Conservation (phyloP, 108 stramenopile species). For the Stephanodiscus triporus region DNA sequence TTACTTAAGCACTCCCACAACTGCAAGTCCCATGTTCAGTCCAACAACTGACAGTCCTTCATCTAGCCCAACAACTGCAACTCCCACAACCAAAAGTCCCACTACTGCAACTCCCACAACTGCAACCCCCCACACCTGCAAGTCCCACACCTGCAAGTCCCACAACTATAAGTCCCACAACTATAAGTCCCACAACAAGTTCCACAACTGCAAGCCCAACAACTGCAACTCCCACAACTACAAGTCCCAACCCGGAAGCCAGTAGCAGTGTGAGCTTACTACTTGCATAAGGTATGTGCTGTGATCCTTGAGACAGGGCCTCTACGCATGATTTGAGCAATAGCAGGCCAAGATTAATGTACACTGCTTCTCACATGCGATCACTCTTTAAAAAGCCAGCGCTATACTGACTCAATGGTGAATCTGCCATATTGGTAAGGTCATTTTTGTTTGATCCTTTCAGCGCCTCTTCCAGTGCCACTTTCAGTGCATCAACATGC, state of each 20-base stretch:
- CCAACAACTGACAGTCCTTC: too few species aligned
- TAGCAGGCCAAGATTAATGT: constrained; percentile 72
- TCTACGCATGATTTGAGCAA: constrained; percentile 67
- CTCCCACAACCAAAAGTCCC: too few species aligned
- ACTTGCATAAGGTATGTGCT: constrained; percentile 67
- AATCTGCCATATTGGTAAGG: not conserved
- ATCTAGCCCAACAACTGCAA: too few species aligned
- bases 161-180: too few species aligned
- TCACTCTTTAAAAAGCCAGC: constrained; percentile 50
- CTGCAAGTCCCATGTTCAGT: too few species aligned
- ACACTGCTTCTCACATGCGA: constrained; percentile 68
- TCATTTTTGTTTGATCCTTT: not conserved
- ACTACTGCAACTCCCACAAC: too few species aligned
- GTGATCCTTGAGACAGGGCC: constrained; percentile 37
- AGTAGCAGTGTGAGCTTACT: constrained; percentile 79
- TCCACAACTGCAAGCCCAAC: too few species aligned
- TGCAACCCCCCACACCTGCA: too few species aligned
- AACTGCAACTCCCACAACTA: too few species aligned
- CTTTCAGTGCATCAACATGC: constrained; percentile 40
- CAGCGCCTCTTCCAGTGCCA: not conserved
- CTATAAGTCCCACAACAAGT: too few species aligned
- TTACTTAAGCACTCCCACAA: too few species aligned
- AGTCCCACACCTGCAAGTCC: too few species aligned
- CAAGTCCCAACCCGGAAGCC: constrained; percentile 60
- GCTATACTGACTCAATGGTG: not conserved